Evolutionary conservation across 352 stramenopile species (phyloP).

Genomic region (Pythium sukuiense): DNA sequence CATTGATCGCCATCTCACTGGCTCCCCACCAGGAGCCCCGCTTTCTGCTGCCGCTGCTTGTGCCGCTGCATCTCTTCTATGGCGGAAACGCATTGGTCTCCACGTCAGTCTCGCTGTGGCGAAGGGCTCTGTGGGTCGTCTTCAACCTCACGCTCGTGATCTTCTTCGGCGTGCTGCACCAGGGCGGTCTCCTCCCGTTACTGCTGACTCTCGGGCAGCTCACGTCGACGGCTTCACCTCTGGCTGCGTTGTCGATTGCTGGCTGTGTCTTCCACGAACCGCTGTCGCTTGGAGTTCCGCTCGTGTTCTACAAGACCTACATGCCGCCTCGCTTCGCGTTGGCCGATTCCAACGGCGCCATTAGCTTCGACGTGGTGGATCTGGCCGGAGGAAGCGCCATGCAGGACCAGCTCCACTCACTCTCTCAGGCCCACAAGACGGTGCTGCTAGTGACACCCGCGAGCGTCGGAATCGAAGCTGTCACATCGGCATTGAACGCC

Average conservation of each 20-base stretch:
- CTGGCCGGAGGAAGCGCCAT: conserved; percentile 37
- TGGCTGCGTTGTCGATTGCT: conserved; percentile 29
- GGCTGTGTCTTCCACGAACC: conserved; percentile 30
- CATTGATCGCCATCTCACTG: conserved; percentile 82
- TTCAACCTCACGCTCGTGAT: conserved; percentile 57
- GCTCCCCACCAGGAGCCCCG: conserved; percentile 94
- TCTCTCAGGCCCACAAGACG: conserved; percentile 1
- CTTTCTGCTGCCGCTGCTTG: conserved; percentile 87
- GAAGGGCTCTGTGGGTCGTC: conserved; percentile 35
- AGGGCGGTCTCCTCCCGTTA: conserved; percentile 67
- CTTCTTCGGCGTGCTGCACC: conserved; percentile 73
- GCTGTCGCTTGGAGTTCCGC: conserved; percentile 14
- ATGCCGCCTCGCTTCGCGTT: conserved; percentile 82
- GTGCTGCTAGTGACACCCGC: conserved; percentile 44
- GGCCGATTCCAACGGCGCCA: conserved; percentile 11
- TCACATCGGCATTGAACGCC: conserved; percentile 14
- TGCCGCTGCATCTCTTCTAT: conserved; percentile 80
- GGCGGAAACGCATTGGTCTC: background rate
- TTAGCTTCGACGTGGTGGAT: conserved; percentile 52
- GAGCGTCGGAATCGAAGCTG: conserved; percentile 34
- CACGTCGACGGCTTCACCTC: conserved; percentile 7
- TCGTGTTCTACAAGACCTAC: conserved; percentile 79
- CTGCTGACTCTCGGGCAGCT: conserved; percentile 42
- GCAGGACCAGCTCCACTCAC: conserved; percentile 12
- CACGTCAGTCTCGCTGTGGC: background rate